Conservation (phyloP, 2,329 filamentous ascomycete genomes). For the Drechmeria coniospora region DNA sequence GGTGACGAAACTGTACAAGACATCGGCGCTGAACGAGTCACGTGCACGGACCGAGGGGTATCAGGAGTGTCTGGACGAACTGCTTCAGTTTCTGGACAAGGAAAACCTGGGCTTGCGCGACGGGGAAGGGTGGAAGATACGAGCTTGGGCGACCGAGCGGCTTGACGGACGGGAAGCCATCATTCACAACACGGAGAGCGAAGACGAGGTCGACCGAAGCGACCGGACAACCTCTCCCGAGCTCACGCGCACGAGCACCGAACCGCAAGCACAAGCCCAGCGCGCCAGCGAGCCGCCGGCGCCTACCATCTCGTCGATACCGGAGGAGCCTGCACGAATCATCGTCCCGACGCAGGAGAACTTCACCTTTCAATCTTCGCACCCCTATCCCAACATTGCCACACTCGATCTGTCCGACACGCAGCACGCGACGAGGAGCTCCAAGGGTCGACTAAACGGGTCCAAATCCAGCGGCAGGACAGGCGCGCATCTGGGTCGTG, state of each 20-base stretch:
- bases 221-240: constrained; percentile 45
- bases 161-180: constrained; percentile 45
- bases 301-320: constrained; percentile 11
- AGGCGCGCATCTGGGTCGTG: constrained; percentile 37
- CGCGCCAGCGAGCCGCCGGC: constrained; percentile 12
- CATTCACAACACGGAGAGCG: constrained; percentile 44
- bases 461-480: constrained; percentile 12
- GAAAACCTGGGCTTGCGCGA: constrained; percentile 64
- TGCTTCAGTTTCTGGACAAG: constrained; percentile 72
- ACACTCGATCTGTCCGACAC: constrained; percentile 44
- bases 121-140: constrained; percentile 54
- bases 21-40: constrained; percentile 61
- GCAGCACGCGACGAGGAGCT: constrained; percentile 14
- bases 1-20: constrained; percentile 93
- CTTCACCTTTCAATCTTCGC: constrained; percentile 56
- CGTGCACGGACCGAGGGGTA: constrained; percentile 70
- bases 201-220: constrained; percentile 52
- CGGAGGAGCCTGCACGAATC: constrained; percentile 21
- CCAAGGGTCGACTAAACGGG: constrained; percentile 14
- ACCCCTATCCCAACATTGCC: constrained; percentile 45
- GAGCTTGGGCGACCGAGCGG: constrained; percentile 53
- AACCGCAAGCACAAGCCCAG: constrained; percentile 17
- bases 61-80: constrained; percentile 83
- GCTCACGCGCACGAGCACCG: constrained; percentile 30
- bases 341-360: constrained; percentile 39